phyloP scores from a whole-genome alignment of 2,329 filamentous ascomycete genomes.

The Stagonosporopsis rhizophila region DNA sequence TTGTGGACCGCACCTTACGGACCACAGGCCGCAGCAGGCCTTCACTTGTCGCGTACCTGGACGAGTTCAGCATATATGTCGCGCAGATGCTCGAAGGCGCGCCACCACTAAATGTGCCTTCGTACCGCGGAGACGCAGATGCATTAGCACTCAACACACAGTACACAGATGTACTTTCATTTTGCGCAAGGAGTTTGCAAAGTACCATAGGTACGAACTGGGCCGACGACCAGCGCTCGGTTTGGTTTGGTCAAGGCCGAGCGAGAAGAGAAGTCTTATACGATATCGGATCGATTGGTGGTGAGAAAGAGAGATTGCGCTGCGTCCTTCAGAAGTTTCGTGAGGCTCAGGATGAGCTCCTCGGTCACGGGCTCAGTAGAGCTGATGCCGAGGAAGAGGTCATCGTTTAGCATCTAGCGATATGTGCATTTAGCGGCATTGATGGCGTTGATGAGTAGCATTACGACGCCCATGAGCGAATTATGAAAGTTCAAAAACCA shows the following conservation, averaged over 20 bases:
- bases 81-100: constrained; percentile 33
- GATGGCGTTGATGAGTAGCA: constrained; percentile 18
- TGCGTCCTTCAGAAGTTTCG: constrained; percentile 22
- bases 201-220: constrained; percentile 56
- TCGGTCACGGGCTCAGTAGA: neutral
- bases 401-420: constrained; percentile 22
- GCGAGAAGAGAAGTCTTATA: constrained; percentile 55
- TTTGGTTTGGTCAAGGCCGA: constrained; percentile 57
- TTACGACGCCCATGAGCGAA: neutral
- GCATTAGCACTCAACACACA: neutral
- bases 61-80: constrained; percentile 49
- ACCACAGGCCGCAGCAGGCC: constrained; percentile 22
- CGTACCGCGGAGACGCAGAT: constrained; percentile 23
- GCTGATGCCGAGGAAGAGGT: constrained; percentile 5
- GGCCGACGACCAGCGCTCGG: constrained; percentile 44
- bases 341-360: neutral
- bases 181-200: constrained; percentile 52
- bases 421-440: constrained; percentile 29
- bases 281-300: constrained; percentile 40
- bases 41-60: constrained; percentile 49
- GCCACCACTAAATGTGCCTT: constrained; percentile 23
- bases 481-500: neutral
- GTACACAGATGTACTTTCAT: constrained; percentile 28
- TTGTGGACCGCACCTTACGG: constrained; percentile 44
- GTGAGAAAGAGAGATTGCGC: constrained; percentile 35